A percentile compares a stretch with the other conserved stretches of the same genome.
Evolutionary conservation across 2,329 filamentous ascomycete species (phyloP).

Genomic region (Clarireedia monteithiana): DNA sequence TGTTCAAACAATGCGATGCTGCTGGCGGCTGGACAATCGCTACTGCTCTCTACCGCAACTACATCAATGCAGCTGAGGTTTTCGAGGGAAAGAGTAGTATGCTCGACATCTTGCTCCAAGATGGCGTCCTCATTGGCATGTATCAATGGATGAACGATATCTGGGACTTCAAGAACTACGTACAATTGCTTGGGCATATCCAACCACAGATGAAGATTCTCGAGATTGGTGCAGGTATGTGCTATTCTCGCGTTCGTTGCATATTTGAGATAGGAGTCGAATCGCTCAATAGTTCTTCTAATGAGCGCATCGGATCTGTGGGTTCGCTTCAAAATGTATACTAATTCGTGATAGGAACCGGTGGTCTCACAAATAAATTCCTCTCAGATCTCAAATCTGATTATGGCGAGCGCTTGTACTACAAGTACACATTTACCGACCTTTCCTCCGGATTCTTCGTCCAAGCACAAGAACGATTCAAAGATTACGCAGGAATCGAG

Average conservation of each 20-base stretch:
- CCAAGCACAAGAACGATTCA: constrained; percentile 7
- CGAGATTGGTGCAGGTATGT: constrained; percentile 19
- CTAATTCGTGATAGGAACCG: constrained; percentile 17
- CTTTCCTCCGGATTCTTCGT: constrained; percentile 32
- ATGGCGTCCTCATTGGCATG: neutral
- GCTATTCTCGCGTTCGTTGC: neutral
- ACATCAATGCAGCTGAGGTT: neutral
- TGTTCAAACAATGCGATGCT: neutral
- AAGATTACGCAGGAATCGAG: constrained; percentile 17
- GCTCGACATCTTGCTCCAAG: neutral
- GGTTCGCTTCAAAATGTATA: constrained; percentile 13
- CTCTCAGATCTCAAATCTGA: constrained; percentile 11
- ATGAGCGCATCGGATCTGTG: neutral
- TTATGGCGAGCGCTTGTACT: neutral
- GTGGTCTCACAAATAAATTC: constrained; percentile 15
- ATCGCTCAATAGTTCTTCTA: neutral
- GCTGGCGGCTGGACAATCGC: neutral
- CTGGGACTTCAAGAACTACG: neutral
- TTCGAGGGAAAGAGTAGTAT: neutral
- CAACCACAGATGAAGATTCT: constrained; percentile 27
- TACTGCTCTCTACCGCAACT: neutral
- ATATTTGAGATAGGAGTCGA: neutral
- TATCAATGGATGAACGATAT: neutral
- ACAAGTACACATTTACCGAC: neutral
- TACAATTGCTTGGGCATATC: constrained; percentile 4